Evolutionary conservation across 2,329 filamentous ascomycete species (phyloP).

Genomic region (Lecanicillium sp.): DNA sequence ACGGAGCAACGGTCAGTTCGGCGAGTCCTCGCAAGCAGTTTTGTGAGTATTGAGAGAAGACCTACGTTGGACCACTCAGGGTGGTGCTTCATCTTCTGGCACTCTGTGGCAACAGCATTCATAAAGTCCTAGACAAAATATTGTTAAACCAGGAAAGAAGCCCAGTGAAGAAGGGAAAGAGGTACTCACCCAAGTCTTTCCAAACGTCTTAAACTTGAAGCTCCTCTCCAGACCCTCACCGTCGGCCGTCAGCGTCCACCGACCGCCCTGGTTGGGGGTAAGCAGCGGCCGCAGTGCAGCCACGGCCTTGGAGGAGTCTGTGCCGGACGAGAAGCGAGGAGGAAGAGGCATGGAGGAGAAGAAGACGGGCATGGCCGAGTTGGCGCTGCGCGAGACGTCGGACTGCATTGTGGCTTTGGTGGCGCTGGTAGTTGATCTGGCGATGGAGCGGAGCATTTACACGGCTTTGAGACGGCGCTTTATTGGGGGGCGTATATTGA

Average conservation of each 20-base stretch:
- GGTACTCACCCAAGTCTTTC: constrained; percentile 57
- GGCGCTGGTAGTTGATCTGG: no score
- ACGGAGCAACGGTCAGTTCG: no score
- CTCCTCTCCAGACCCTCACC: constrained; percentile 50
- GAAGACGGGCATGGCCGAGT: constrained; percentile 4
- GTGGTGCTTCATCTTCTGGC: constrained; percentile 62
- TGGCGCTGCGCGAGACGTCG: background rate
- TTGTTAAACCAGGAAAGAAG: background rate
- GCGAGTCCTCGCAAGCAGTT: no score
- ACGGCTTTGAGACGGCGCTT: no score
- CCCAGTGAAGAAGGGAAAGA: background rate
- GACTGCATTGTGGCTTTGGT: constrained; percentile 4
- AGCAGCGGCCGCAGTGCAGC: constrained; percentile 32
- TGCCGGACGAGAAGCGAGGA: constrained; percentile 37
- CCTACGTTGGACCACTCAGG: constrained; percentile 69
- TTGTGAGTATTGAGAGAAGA: constrained; percentile 7
- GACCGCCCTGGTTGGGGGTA: constrained; percentile 23
- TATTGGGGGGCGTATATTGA: no score
- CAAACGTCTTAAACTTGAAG: constrained; percentile 59
- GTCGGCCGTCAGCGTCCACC: constrained; percentile 43
- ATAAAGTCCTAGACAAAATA: constrained; percentile 54
- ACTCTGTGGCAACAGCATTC: constrained; percentile 62
- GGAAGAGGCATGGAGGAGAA: constrained; percentile 17
- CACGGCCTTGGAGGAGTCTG: constrained; percentile 30
- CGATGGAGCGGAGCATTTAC: no score